Evolutionary conservation across 768 basidiomycete species (phyloP), one percentile per base, ranked within the genome.

Genomic region (Naganishia randhawae): DNA sequence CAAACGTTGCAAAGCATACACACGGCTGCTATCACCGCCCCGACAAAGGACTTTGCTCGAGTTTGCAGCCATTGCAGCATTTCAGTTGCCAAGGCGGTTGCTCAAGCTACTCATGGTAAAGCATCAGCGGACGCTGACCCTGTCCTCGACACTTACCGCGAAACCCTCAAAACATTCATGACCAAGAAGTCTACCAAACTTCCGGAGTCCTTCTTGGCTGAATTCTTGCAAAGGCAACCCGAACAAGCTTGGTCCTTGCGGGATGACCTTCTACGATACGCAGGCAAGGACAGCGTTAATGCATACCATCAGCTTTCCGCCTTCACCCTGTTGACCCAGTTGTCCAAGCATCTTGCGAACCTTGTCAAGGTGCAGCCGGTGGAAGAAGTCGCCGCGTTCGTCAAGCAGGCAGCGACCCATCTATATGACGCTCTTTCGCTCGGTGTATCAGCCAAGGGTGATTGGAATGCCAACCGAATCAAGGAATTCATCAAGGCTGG

Each of bases 401-500:
- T 89, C 80, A 79, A 80, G 11, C 71, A 76, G 31, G 74, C 91
- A 50, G 84, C 84, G 45, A 73, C 82, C 57, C 79, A 80, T 3
- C 75, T 91, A 57, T 81, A 86, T 35, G 82, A 83, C 5, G 83
- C 42, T 14, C 69, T 67, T 32, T 25, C 55, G 10, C 69, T 66
- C 25, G 69, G 68, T 25, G 85, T 31, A 80, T 82, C 70, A 13
- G 52, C 29, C 71, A 75, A 45, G 73, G 65, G 48, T 29, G 62
- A 81, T 11, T 77, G 88, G 50, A 86, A 85, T 17, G 82, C 87
- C 1, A 77, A 85, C 0, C 89, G 91, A 70, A 74, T 89, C 74
- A 95, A 91, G 80, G 88, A 89, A n/a, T 76, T 92, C 22, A 77
- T 92, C 66, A 93, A 90, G 78, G 80, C 89, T 62, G 87, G 83